Percentiles rank a stretch among this genome's conserved stretches.
These are phyloP conservation scores for Pezicula radicicola DNA, from an alignment of 2,329 filamentous ascomycete species.

Conservation along the genomic window DNA sequence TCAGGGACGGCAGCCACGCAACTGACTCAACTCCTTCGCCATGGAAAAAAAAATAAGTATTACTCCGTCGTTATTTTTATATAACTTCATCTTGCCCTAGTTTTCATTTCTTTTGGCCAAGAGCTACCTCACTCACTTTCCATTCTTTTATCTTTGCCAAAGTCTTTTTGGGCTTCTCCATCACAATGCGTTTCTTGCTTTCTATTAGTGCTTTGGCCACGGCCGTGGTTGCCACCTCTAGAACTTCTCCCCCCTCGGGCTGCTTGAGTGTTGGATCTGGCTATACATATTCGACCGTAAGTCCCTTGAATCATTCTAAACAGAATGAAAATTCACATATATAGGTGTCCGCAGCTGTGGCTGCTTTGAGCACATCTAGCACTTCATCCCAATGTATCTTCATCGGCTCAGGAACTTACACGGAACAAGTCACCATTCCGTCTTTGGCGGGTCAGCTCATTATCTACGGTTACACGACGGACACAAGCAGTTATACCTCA, in stretches of 20 bases:
- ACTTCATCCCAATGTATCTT: constrained; percentile 49
- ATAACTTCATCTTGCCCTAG: neutral
- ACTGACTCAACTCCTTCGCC: too few relatives aligned
- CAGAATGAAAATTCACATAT: neutral
- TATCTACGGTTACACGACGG: constrained; percentile 51
- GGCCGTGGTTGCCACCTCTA: constrained; percentile 22
- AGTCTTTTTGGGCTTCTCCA: neutral
- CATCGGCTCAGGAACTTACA: constrained; percentile 53
- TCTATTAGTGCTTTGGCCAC: constrained; percentile 19
- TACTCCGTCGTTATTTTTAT: too few relatives aligned
- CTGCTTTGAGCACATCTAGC: constrained; percentile 41
- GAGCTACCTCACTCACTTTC: neutral
- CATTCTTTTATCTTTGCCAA: neutral
- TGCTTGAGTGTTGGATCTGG: constrained; percentile 42
- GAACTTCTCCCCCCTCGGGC: constrained; percentile 42
- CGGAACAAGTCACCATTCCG: constrained; percentile 53
- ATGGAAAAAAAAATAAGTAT: too few relatives aligned
- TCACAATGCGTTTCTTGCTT: constrained; percentile 22
- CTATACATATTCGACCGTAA: constrained; percentile 40
- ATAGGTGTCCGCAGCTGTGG: neutral
- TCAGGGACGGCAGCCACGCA: too few relatives aligned
- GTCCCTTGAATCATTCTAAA: constrained; percentile 1
- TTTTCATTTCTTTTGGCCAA: neutral
- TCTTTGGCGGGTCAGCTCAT: constrained; percentile 43
- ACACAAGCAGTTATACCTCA: constrained; percentile 40